Conservation (phyloP, 2,329 filamentous ascomycete genomes). For the Tolypocladium nubicola region DNA sequence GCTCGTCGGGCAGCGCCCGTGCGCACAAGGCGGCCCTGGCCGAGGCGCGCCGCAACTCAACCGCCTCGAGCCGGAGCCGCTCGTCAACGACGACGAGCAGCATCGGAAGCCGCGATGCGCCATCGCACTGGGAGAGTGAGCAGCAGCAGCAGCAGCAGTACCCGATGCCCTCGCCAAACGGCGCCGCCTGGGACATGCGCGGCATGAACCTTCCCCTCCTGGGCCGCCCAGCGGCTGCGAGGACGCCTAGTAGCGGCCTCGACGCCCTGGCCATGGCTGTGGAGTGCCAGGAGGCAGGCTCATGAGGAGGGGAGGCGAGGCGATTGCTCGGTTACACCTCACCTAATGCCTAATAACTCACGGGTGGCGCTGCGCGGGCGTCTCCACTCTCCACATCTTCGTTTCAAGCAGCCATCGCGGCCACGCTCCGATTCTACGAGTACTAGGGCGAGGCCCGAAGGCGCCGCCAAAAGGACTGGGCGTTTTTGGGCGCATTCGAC, state of each 20-base stretch:
- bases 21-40: conserved; percentile 20
- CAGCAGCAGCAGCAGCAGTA: conserved; percentile 17
- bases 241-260: conserved; percentile 40
- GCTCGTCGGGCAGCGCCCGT: conserved; percentile 26
- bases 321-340: background rate
- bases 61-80: conserved; percentile 18
- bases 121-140: conserved; percentile 28
- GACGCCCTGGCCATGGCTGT: conserved; percentile 45
- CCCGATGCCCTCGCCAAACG: conserved; percentile 25
- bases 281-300: conserved; percentile 36
- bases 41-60: conserved; percentile 21
- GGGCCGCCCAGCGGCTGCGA: conserved; percentile 28
- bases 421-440: background rate
- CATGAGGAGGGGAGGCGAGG: background rate
- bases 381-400: background rate
- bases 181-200: conserved; percentile 36
- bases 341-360: background rate
- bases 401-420: background rate
- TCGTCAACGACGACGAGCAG: conserved; percentile 11
- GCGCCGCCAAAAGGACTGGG: background rate
- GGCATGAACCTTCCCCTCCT: conserved; percentile 33
- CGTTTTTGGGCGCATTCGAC: background rate
- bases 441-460: background rate
- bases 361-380: background rate
- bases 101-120: conserved; percentile 10